Evolutionary conservation across 1,139 yeast genomes (phyloP).

Genomic region (Candida freyschussii): DNA sequence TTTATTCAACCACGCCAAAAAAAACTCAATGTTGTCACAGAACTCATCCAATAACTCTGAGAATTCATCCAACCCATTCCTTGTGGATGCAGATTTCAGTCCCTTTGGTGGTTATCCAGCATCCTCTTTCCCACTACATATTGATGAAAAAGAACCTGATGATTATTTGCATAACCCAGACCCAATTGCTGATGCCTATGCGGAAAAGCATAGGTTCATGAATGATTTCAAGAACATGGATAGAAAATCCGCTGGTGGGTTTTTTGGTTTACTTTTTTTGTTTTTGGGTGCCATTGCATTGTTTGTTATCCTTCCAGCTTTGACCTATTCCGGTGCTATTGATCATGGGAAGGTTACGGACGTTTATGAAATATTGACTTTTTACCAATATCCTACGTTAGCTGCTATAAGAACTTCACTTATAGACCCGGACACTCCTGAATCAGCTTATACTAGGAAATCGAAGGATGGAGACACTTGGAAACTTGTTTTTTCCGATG

Average conservation of each 20-base stretch:
- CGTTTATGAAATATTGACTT: conserved; percentile 39
- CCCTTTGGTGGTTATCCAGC: conserved; percentile 97
- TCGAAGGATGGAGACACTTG: conserved; percentile 44
- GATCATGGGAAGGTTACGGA: conserved; percentile 7
- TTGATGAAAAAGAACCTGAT: conserved; percentile 89
- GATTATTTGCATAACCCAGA: conserved; percentile 92
- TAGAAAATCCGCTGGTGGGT: conserved; percentile 52
- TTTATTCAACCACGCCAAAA: conserved; percentile 15
- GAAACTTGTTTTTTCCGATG: conserved; percentile 54
- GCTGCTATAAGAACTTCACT: conserved; percentile 45
- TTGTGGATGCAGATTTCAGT: conserved; percentile 48
- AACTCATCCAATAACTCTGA: conserved; percentile 27
- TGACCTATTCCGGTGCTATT: conserved; percentile 24
- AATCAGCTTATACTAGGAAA: conserved; percentile 33
- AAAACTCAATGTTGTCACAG: conserved; percentile 23
- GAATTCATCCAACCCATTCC: conserved; percentile 33
- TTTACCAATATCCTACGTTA: conserved; percentile 46
- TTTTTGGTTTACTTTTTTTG: conserved; percentile 52
- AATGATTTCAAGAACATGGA: conserved; percentile 60
- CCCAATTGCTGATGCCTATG: conserved; percentile 79
- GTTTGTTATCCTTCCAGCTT: conserved; percentile 33
- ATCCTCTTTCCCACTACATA: conserved; percentile 73
- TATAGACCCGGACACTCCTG: conserved; percentile 56
- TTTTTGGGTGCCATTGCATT: conserved; percentile 57
- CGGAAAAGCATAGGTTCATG: conserved; percentile 58